A percentile compares a stretch with the other conserved stretches of the same genome.
phyloP scores from a whole-genome alignment of 345 rosid species.

The Brassica nigra region DNA sequence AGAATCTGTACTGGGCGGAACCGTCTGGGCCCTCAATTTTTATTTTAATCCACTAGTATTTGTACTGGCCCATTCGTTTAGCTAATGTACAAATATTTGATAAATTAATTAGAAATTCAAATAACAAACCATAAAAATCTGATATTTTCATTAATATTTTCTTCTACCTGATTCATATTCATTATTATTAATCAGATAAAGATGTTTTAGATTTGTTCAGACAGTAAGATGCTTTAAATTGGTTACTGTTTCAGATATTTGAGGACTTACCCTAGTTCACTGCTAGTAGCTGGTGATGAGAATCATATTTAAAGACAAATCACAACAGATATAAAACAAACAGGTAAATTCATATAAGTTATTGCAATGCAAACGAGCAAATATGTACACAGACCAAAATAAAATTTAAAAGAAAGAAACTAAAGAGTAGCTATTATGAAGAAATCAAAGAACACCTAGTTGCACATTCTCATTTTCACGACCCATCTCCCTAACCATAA shows the following conservation, averaged over 20 bases:
- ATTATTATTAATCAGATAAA: not conserved
- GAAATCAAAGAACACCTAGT: not conserved
- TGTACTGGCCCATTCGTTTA: not conserved
- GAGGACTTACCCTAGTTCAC: not conserved
- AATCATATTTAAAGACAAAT: no score
- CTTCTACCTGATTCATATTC: not conserved
- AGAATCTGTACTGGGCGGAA: not conserved
- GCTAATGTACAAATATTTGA: not conserved
- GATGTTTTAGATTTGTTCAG: no score
- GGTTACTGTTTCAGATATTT: not conserved
- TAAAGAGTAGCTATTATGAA: not conserved
- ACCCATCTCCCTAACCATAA: conserved; percentile 27
- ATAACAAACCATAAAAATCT: not conserved
- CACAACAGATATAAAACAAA: no score
- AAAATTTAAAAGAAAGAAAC: not conserved
- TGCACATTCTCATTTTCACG: not conserved
- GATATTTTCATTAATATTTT: not conserved
- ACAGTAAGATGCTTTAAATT: no score
- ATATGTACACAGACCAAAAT: not conserved
- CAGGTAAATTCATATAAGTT: not conserved
- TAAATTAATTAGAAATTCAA: not conserved
- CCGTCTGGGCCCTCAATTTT: not conserved
- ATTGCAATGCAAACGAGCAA: not conserved
- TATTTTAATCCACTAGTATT: not conserved
- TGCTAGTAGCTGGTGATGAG: not conserved